phyloP scores from a whole-genome alignment of 306 rosid genomes.

The Spatholobus suberectus region DNA sequence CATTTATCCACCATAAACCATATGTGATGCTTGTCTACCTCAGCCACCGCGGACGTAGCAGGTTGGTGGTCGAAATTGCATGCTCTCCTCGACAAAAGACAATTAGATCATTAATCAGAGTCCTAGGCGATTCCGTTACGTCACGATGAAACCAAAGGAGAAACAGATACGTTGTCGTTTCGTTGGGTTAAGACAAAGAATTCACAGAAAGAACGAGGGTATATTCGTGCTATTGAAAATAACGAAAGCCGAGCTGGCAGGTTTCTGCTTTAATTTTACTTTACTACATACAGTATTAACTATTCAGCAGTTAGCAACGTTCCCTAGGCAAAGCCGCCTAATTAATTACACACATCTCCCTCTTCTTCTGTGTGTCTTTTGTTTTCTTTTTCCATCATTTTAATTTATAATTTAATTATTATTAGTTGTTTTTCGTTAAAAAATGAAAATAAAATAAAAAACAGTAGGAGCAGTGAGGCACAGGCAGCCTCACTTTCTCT shows the following conservation, averaged over 20 bases:
- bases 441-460: neutral
- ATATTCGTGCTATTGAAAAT: conserved; percentile 41
- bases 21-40: too few species aligned
- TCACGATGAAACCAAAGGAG: conserved; percentile 50
- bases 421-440: neutral
- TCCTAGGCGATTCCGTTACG: conserved; percentile 62
- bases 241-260: conserved; percentile 12
- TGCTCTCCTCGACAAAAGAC: neutral
- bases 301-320: conserved; percentile 39
- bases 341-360: neutral
- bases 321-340: conserved; percentile 66
- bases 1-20: too few species aligned
- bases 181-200: neutral
- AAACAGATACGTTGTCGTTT: neutral
- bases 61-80: neutral
- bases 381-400: neutral
- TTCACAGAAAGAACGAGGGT: conserved; percentile 32
- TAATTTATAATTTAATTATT: neutral
- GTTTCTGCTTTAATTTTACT: neutral
- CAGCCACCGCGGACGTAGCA: too few species aligned
- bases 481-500: conserved; percentile 8
- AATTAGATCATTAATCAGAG: neutral
- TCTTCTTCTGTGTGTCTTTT: neutral
- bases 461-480: neutral
- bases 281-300: neutral